Evolutionary conservation across 2,329 filamentous ascomycete genomes (phyloP).

Genomic region (Plectosphaerella cucumerina): DNA sequence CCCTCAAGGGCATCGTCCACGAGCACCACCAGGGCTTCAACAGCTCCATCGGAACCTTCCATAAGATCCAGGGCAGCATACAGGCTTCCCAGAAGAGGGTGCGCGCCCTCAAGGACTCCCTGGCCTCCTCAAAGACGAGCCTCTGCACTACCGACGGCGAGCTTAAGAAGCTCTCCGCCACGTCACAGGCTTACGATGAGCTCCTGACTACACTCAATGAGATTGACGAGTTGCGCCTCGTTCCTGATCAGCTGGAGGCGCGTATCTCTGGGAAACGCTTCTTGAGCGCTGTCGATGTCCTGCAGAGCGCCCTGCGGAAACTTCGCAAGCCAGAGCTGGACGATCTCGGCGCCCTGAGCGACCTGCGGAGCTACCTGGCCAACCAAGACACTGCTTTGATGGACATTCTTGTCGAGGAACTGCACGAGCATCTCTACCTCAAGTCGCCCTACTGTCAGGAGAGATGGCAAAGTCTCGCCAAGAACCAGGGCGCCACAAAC

Average conservation of each 20-base stretch:
- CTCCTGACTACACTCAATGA: constrained; percentile 79
- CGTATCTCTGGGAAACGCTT: constrained; percentile 96
- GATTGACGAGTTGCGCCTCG: constrained; percentile 80
- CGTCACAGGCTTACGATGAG: constrained; percentile 86
- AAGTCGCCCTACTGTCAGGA: constrained; percentile 98
- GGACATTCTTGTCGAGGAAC: constrained; percentile 93
- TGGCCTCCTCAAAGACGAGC: constrained; percentile 74
- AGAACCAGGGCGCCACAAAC: constrained; percentile 54
- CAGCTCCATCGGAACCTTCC: constrained; percentile 96
- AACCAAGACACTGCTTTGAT: constrained; percentile 91
- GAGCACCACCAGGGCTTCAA: constrained; percentile 99
- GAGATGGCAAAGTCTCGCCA: constrained; percentile 81
- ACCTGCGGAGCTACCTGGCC: constrained; percentile 80
- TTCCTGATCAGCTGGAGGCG: constrained; percentile 90
- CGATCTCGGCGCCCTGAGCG: constrained; percentile 81
- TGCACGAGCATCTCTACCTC: constrained; percentile 94
- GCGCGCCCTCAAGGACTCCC: constrained; percentile 74
- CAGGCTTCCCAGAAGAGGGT: constrained; percentile 84
- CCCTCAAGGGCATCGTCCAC: constrained; percentile 91
- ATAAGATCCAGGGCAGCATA: constrained; percentile 95
- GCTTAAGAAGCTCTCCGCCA: constrained; percentile 80
- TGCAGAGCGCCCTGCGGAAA: constrained; percentile 81
- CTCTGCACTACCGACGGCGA: constrained; percentile 85
- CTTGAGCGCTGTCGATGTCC: constrained; percentile 82
- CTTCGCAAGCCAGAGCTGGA: constrained; percentile 86